These are phyloP conservation scores for Talaromyces stipitatus DNA, from an alignment of 495 filamentous ascomycete species.

Conservation along the genomic window DNA sequence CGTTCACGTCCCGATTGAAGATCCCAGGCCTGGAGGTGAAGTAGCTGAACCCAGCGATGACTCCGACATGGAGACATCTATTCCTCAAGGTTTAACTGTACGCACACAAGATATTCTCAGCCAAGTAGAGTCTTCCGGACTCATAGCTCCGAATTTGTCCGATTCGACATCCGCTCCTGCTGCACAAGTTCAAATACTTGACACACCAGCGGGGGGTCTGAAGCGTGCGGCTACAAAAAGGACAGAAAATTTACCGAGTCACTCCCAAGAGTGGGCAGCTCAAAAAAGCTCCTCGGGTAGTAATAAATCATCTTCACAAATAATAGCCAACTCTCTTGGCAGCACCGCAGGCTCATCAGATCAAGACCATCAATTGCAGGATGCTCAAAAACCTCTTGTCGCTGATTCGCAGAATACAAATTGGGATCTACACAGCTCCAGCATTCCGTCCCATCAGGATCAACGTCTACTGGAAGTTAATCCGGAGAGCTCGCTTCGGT, in stretches of 20 bases:
- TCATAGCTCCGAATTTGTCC: constrained; percentile 12
- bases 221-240: constrained; percentile 8
- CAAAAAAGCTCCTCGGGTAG: constrained; percentile 17
- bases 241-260: background rate
- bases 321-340: constrained; percentile 1
- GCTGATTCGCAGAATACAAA: constrained; percentile 3
- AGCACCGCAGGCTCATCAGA: background rate
- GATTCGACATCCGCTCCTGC: constrained; percentile 12
- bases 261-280: background rate
- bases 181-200: constrained; percentile 28
- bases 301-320: constrained; percentile 29
- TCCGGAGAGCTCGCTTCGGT: background rate
- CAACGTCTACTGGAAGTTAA: constrained; percentile 1
- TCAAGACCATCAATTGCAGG: background rate
- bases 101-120: constrained; percentile 18
- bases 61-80: constrained; percentile 44
- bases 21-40: background rate
- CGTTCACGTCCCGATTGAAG: background rate
- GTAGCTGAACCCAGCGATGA: constrained; percentile 27
- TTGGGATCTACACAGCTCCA: background rate
- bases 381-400: background rate
- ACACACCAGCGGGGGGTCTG: constrained; percentile 20
- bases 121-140: constrained; percentile 18
- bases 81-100: constrained; percentile 39
- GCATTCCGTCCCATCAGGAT: constrained; percentile 2